Evolutionary conservation across 352 stramenopile species (phyloP), one percentile per base, ranked within the genome.

Genomic region (Phytophthora constricta): DNA sequence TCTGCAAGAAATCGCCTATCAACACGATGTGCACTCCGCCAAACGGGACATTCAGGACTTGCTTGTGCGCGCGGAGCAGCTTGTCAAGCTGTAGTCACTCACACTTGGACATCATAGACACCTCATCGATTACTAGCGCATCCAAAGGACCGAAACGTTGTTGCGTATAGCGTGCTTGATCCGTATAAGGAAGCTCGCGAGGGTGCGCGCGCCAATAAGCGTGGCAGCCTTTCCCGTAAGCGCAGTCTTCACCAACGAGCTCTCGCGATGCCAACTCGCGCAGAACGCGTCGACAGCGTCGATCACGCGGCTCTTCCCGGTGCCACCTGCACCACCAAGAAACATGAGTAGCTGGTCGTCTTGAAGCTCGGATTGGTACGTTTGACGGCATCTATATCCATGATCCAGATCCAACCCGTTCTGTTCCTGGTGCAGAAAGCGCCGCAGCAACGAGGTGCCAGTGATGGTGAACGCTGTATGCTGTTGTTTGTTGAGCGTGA

Each of bases 311-410:
- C 55, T 62, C 27, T 62, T 62, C 1, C 55, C 55, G 26, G 55
- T 62, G 17, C 55, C 28, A n/a, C 55, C 55, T 4, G 55, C 27
- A 16, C 55, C 28, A 19, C 55, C 55, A 27, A 62, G 55, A 25
- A 62, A 62, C 43, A 62, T 62, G 17, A 62, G 5, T 17, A 62
- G 27, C 19, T 62, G 55, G n/a, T 62, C 43, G n/a, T 52, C 55
- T 1, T 19, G 55, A 13, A 62, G 9, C 0, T n/a, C 26, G 19
- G 45, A 62, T 23, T 62, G n/a, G 34, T 23, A 13, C 37, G 4
- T 31, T 34, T 31, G 7, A 37, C 13, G 7, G 31, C 31, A 37
- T n/a, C n/a, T n/a, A n/a, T n/a, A n/a, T 7, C 31, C 31, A 37
- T 11, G 7, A 11, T 7, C 31, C 13, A 13, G 23, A 13, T 60